A percentile compares a stretch with the other conserved stretches of the same genome.
phyloP scores from a whole-genome alignment of 2,329 filamentous ascomycete species.

The Claviceps sp. region DNA sequence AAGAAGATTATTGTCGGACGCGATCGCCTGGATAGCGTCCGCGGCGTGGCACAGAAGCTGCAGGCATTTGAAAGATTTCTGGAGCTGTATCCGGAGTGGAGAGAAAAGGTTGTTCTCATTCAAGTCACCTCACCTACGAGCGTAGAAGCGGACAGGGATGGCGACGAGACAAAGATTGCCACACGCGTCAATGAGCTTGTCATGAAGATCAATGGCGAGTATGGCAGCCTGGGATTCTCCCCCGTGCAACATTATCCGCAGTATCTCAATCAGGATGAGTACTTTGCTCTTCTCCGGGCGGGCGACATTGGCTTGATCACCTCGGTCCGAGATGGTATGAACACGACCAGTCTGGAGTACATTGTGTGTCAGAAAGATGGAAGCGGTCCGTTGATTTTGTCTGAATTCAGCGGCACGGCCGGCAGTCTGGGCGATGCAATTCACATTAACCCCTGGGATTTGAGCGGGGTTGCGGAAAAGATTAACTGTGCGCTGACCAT shows the following conservation, averaged over 20 bases:
- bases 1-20: slow-evolving; percentile 93
- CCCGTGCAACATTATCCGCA: slow-evolving; percentile 93
- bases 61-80: slow-evolving; percentile 90
- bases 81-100: slow-evolving; percentile 82
- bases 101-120: slow-evolving; percentile 81
- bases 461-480: slow-evolving; percentile 68
- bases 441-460: slow-evolving; percentile 94
- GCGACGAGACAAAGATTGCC: slow-evolving; percentile 65
- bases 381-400: slow-evolving; percentile 80
- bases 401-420: slow-evolving; percentile 91
- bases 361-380: slow-evolving; percentile 81
- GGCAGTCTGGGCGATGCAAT: slow-evolving; percentile 75
- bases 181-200: slow-evolving; percentile 85
- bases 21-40: slow-evolving; percentile 83
- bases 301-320: slow-evolving; percentile 91
- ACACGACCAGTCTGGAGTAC: slow-evolving; percentile 91
- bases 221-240: slow-evolving; percentile 76
- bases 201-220: slow-evolving; percentile 80
- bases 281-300: slow-evolving; percentile 82
- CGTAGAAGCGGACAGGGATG: slow-evolving; percentile 65
- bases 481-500: slow-evolving; percentile 75
- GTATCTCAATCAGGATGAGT: slow-evolving; percentile 79
- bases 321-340: slow-evolving; percentile 93
- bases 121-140: slow-evolving; percentile 86
- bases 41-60: slow-evolving; percentile 90